Percentiles rank a stretch among this genome's conserved stretches.
phyloP scores from a whole-genome alignment of 225 moss, liverwort and hornwort genomes.

The Pseudisothecium myosuroides region DNA sequence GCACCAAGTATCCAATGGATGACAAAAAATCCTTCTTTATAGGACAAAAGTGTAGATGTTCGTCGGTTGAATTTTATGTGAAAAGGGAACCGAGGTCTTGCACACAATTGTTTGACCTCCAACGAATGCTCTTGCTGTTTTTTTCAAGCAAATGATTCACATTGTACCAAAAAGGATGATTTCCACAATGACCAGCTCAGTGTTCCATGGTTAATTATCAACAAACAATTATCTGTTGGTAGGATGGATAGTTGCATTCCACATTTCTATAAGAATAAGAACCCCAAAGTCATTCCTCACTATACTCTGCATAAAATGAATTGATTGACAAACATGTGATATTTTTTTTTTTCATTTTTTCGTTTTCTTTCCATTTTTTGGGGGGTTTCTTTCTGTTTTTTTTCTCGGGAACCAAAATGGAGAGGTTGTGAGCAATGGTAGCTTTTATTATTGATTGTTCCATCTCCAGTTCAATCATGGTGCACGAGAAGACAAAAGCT shows the following conservation, averaged over 20 bases:
- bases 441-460: not conserved
- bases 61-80: not conserved
- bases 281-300: not conserved
- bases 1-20: rapidly evolving
- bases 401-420: not conserved
- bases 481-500: not conserved
- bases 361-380: too few species aligned
- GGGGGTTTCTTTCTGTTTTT: too few species aligned
- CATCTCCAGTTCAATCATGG: not conserved
- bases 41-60: rapidly evolving
- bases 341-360: rapidly evolving
- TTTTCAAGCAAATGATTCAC: not conserved
- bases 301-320: not conserved
- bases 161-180: rapidly evolving
- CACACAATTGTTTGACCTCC: not conserved
- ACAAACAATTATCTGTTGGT: not conserved
- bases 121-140: rapidly evolving
- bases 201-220: too few species aligned
- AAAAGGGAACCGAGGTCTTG: rapidly evolving
- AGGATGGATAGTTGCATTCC: not conserved
- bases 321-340: not conserved
- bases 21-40: not conserved
- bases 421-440: not conserved
- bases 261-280: rapidly evolving
- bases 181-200: rapidly evolving